Base-by-base conservation (phyloP, 163 green algal species). In the Volvox carteri region DNA sequence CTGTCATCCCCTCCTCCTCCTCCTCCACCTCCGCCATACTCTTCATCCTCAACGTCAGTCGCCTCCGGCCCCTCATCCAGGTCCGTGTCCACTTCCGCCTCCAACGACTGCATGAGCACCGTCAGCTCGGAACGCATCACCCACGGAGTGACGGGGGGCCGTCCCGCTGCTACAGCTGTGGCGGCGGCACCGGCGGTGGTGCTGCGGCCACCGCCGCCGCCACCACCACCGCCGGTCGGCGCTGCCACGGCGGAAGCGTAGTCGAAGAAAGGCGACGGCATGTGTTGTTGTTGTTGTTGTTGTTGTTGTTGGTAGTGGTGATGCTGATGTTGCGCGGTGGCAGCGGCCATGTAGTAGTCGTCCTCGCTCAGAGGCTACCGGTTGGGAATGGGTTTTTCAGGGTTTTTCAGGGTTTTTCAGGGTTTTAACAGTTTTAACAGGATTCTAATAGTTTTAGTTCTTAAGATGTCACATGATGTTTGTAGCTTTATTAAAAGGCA, bases 21-120 rank as follows among this genome's bases (percentile, higher is more conserved):
- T n/a, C n/a, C n/a, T n/a, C n/a, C n/a, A n/a, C n/a, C n/a, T n/a
- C n/a, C n/a, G n/a, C n/a, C n/a, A n/a, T n/a, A n/a, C n/a, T n/a
- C 44, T 0, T 48, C 23, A 9, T 84, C 67, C 30, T 90, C 86
- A n/a, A 91, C 14, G 39, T 91, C 87, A 0, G 87, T 91, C 5
- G 87, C 87, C 9, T 91, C 87, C 21, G 70, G 41, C 0, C 87
- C 87, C 35, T 85, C 70, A 35, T 91, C 87, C 42, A 73, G 25
- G 46, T 91, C 87, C 33, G 79, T 88, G 35, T 91, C 79, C 39
- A 75, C 46, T 79, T 91, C 87, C 12, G 19, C 37, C 11, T 88
- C 83, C 25, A 91, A 23, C 0, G 62, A 68, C 19, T 56, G 25
- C 30, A 85, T 39, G 42, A 81, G 41, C n/a, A 84, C 18, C 54